phyloP scores from a whole-genome alignment of 176 grass and related monocot species.

The Oryza glumipatula region DNA sequence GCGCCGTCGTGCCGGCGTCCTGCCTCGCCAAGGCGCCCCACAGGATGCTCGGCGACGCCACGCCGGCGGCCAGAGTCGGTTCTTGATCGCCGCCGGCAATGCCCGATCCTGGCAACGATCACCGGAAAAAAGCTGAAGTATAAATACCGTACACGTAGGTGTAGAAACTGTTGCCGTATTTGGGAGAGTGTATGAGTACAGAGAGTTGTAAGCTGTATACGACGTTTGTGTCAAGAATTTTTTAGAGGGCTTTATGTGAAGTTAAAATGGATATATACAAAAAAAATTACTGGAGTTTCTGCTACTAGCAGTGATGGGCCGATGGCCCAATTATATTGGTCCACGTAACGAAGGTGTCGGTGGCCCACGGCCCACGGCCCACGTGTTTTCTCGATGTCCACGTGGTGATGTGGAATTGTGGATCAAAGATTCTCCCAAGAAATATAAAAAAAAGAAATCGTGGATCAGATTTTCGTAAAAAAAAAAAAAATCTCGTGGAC shows the following conservation, averaged over 20 bases:
- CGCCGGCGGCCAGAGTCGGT: not conserved
- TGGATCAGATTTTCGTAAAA: not conserved
- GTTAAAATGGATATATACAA: not conserved
- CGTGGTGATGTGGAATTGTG: too few relatives aligned
- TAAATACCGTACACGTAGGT: too few relatives aligned
- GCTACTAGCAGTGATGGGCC: too few relatives aligned
- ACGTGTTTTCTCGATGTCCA: not conserved
- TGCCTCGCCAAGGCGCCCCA: conserved; percentile 36
- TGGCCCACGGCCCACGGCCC: too few relatives aligned
- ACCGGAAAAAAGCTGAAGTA: not conserved
- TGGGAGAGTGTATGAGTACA: not conserved
- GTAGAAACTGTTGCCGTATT: not conserved
- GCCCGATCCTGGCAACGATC: not conserved
- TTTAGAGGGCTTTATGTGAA: not conserved
- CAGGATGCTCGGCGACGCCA: not conserved
- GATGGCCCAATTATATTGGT: not conserved
- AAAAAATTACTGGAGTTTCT: too few relatives aligned
- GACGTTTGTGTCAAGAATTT: not conserved
- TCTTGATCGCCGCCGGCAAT: not conserved
- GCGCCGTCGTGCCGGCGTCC: conserved; percentile 49
- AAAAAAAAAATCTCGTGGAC: too few relatives aligned
- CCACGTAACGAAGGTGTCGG: not conserved
- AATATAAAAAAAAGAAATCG: not conserved
- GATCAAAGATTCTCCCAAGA: too few relatives aligned
- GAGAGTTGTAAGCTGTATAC: not conserved